phyloP scores from a whole-genome alignment of 495 filamentous ascomycete genomes.

The Cercophora sp. region DNA sequence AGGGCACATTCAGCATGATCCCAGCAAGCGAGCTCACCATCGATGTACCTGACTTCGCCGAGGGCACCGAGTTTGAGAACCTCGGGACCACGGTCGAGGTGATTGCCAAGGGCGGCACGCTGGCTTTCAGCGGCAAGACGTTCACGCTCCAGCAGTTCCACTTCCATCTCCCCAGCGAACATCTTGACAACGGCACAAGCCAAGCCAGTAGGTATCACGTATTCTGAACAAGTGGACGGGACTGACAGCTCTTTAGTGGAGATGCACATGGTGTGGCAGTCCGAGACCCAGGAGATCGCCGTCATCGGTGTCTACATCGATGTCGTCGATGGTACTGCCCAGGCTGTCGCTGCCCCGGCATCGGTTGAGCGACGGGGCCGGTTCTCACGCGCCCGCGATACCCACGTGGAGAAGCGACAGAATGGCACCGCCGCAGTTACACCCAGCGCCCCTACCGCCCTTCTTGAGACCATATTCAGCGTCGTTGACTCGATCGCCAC shows the following conservation, averaged over 20 bases:
- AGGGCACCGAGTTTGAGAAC: constrained; percentile 53
- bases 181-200: constrained; percentile 48
- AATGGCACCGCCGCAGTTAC: not conserved
- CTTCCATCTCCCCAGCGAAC: constrained; percentile 68
- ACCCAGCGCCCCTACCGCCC: constrained; percentile 27
- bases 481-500: constrained; percentile 47
- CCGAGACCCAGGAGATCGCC: constrained; percentile 39
- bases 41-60: constrained; percentile 29
- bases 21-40: constrained; percentile 34
- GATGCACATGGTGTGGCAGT: constrained; percentile 62
- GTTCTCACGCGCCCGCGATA: constrained; percentile 7
- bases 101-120: constrained; percentile 34
- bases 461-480: constrained; percentile 53
- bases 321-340: constrained; percentile 35
- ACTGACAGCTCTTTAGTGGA: too few species aligned
- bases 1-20: constrained; percentile 39
- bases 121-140: constrained; percentile 41
- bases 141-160: constrained; percentile 63
- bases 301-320: constrained; percentile 61
- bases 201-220: constrained; percentile 34
- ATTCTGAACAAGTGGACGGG: too few species aligned
- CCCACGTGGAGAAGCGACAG: constrained; percentile 1
- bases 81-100: constrained; percentile 58
- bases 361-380: constrained; percentile 5
- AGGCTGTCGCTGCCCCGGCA: constrained; percentile 9